A percentile compares a stretch with the other conserved stretches of the same genome.
Evolutionary conservation across 768 basidiomycete species (phyloP).

Genomic region (Pleurotus djamor): DNA sequence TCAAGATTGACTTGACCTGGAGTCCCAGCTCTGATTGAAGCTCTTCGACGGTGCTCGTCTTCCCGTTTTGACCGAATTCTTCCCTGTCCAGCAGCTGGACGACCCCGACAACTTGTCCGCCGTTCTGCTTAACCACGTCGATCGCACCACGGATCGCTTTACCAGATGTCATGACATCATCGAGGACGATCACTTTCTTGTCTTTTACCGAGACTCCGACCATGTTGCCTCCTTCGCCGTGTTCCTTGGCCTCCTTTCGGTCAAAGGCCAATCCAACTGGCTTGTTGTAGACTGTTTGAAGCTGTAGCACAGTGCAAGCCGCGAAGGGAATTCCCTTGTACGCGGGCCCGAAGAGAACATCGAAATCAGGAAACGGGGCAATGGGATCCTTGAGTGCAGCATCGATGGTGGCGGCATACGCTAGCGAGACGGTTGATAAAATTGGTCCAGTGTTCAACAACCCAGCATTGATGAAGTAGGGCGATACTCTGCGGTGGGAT

Average conservation of each 20-base stretch:
- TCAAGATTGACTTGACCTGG: slow-evolving; percentile 77
- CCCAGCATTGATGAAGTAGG: slow-evolving; percentile 98
- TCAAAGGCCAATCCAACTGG: slow-evolving; percentile 86
- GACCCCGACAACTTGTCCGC: slow-evolving; percentile 86
- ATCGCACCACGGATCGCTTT: slow-evolving; percentile 88
- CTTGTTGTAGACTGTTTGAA: slow-evolving; percentile 63
- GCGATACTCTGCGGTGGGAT: slow-evolving; percentile 59
- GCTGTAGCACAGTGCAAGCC: slow-evolving; percentile 74
- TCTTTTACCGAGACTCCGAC: slow-evolving; percentile 86
- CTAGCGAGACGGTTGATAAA: slow-evolving; percentile 70
- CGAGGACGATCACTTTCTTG: slow-evolving; percentile 82
- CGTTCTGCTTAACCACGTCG: slow-evolving; percentile 61
- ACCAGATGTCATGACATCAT: slow-evolving; percentile 95
- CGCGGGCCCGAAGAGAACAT: slow-evolving; percentile 93
- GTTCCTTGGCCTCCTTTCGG: slow-evolving; percentile 93
- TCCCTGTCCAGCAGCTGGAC: slow-evolving; percentile 85
- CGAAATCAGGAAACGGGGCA: slow-evolving; percentile 46
- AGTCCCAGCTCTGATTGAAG: slow-evolving; percentile 70
- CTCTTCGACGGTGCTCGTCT: slow-evolving; percentile 77
- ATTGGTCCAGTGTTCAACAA: slow-evolving; percentile 83
- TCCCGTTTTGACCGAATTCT: slow-evolving; percentile 73
- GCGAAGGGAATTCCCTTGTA: slow-evolving; percentile 98
- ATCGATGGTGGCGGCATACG: slow-evolving; percentile 82
- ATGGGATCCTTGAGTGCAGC: slow-evolving; percentile 34
- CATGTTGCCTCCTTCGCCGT: slow-evolving; percentile 91